Conservation (phyloP, 208 protist species). For the Crithidia fasciculata region DNA sequence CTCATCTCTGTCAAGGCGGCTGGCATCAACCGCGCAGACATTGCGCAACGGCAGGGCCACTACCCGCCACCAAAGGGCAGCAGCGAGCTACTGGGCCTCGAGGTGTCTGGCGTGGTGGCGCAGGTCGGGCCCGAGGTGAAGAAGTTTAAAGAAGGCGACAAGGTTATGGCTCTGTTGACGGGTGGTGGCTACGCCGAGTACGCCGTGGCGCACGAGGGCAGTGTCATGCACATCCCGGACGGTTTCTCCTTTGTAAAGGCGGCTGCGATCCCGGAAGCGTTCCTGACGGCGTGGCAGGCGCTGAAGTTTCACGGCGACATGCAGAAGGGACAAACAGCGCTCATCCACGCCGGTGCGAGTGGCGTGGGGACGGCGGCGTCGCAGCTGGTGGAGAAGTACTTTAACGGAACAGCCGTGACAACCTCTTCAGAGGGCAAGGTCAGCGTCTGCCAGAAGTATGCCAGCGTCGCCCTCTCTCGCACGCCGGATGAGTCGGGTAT, state of each 20-base stretch:
- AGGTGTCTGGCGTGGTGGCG: conserved; percentile 90
- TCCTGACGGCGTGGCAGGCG: conserved; percentile 92
- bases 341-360: conserved; percentile 90
- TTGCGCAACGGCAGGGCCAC: conserved; percentile 76
- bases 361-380: conserved; percentile 87
- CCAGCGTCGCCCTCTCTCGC: conserved; percentile 54
- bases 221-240: conserved; percentile 82
- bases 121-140: conserved; percentile 64
- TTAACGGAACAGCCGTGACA: conserved; percentile 63
- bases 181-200: conserved; percentile 94
- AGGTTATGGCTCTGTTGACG: conserved; percentile 84
- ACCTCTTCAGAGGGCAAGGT: conserved; percentile 77
- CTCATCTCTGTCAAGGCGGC: conserved; percentile 90
- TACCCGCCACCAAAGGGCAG: conserved; percentile 88
- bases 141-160: conserved; percentile 81
- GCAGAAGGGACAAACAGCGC: conserved; percentile 67
- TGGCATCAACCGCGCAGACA: conserved; percentile 90
- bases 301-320: conserved; percentile 76
- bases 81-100: conserved; percentile 87
- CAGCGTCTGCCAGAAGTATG: conserved; percentile 69
- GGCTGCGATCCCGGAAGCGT: conserved; percentile 92
- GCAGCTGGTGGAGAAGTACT: conserved; percentile 87
- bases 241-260: conserved; percentile 89
- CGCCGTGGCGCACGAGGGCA: conserved; percentile 70
- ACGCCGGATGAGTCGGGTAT: conserved; percentile 68